phyloP scores from a whole-genome alignment of 1,284 basidiomycete genomes.

The Spongiforma sp. region DNA sequence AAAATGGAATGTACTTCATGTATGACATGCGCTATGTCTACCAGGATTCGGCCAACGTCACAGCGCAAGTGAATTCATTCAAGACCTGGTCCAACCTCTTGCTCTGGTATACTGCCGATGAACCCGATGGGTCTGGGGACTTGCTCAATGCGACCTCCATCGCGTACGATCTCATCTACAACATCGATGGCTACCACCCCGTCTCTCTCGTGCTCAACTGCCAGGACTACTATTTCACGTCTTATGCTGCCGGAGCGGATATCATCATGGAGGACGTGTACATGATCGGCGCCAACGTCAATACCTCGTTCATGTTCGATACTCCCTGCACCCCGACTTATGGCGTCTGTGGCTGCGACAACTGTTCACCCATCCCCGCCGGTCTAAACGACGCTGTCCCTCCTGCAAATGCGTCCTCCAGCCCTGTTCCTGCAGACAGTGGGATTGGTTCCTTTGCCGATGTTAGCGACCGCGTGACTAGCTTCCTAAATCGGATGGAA shows the following conservation, averaged over 20 bases:
- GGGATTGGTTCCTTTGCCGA: constrained; percentile 47
- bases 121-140: constrained; percentile 75
- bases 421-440: constrained; percentile 31
- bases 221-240: constrained; percentile 68
- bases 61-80: constrained; percentile 67
- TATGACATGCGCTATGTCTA: constrained; percentile 78
- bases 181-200: constrained; percentile 77
- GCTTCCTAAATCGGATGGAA: constrained; percentile 60
- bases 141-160: constrained; percentile 63
- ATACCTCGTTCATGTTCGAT: constrained; percentile 58
- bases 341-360: constrained; percentile 74
- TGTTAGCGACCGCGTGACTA: constrained; percentile 67
- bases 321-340: constrained; percentile 66
- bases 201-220: constrained; percentile 82
- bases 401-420: constrained; percentile 29
- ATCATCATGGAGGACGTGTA: constrained; percentile 64
- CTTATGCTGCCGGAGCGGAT: constrained; percentile 65
- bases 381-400: constrained; percentile 35
- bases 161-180: constrained; percentile 68
- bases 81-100: constrained; percentile 71
- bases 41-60: constrained; percentile 62
- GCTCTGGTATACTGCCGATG: constrained; percentile 79
- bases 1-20: constrained; percentile 74
- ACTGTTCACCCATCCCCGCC: constrained; percentile 47
- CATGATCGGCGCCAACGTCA: constrained; percentile 72